These are phyloP conservation scores for Tilletia walkeri DNA, from an alignment of 1,284 basidiomycete species.

Conservation along the genomic window DNA sequence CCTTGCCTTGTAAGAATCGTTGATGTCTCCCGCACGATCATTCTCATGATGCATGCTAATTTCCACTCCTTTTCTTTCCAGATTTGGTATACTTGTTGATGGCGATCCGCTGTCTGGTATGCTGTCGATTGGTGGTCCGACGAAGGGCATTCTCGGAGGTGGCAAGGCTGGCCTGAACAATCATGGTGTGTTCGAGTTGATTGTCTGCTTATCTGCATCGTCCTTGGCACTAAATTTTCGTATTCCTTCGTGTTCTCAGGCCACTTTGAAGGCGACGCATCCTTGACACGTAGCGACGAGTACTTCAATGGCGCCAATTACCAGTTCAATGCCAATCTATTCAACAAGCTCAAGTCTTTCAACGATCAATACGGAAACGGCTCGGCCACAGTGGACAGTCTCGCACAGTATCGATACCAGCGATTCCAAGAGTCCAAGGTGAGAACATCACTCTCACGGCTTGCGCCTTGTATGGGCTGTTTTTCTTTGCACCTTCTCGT, in stretches of 20 bases:
- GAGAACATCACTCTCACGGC: too few species aligned
- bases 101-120: slow-evolving; percentile 12
- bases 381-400: neutral
- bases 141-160: too few species aligned
- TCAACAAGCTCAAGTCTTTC: slow-evolving; percentile 4
- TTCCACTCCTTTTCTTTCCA: neutral
- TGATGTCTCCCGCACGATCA: neutral
- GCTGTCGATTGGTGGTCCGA: neutral
- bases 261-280: slow-evolving; percentile 19
- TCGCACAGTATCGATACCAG: slow-evolving; percentile 11
- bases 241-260: neutral
- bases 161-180: too few species aligned
- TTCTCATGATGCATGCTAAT: neutral
- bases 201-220: neutral
- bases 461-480: too few species aligned
- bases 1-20: slow-evolving; percentile 17
- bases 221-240: neutral
- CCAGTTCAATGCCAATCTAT: neutral
- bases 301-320: slow-evolving; percentile 14
- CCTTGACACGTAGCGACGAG: neutral
- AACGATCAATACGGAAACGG: slow-evolving; percentile 12
- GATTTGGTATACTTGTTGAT: slow-evolving; percentile 10
- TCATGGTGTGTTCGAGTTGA: neutral
- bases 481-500: too few species aligned
- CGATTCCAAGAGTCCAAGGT: slow-evolving; percentile 4